Conservation (phyloP, 108 stramenopile genomes). For the Nitzschia putrida region DNA sequence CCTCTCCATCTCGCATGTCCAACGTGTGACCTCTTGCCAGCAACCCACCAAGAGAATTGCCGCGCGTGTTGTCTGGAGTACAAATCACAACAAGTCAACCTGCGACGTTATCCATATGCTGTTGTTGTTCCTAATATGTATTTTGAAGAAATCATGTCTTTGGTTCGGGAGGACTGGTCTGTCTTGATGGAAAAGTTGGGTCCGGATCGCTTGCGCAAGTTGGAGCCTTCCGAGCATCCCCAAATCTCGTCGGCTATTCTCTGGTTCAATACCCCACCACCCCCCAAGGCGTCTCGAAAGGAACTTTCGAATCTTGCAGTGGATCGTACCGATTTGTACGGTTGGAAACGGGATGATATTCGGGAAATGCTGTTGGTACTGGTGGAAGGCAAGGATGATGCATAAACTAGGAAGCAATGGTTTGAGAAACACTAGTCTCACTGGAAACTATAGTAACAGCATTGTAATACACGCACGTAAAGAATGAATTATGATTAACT, state of each 20-base stretch:
- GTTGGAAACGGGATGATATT: conserved; percentile 66
- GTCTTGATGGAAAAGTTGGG: conserved; percentile 52
- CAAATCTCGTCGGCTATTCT: conserved; percentile 17
- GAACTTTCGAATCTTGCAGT: conserved; percentile 40
- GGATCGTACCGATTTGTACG: conserved; percentile 48
- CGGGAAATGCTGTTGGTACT: conserved; percentile 52
- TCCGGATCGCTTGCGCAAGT: background rate
- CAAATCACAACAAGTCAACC: conserved; percentile 20
- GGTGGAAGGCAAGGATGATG: conserved; percentile 28
- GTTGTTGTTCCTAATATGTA: conserved; percentile 5
- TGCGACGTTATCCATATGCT: conserved; percentile 29
- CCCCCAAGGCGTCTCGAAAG: background rate
- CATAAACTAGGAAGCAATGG: too few species aligned
- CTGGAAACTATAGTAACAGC: too few species aligned
- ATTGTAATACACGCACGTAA: too few species aligned
- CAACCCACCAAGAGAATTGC: conserved; percentile 15
- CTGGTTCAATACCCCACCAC: conserved; percentile 23
- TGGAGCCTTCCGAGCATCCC: conserved; percentile 9
- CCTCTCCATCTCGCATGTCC: conserved; percentile 33
- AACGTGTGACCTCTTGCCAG: conserved; percentile 31
- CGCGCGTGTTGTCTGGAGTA: conserved; percentile 36
- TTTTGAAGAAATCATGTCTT: conserved; percentile 35
- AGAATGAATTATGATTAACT: too few species aligned
- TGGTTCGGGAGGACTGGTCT: conserved; percentile 49
- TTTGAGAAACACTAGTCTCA: too few species aligned